These are phyloP conservation scores for Rhodotorula sp. DNA, from an alignment of 1,284 basidiomycete species.

Conservation along the genomic window DNA sequence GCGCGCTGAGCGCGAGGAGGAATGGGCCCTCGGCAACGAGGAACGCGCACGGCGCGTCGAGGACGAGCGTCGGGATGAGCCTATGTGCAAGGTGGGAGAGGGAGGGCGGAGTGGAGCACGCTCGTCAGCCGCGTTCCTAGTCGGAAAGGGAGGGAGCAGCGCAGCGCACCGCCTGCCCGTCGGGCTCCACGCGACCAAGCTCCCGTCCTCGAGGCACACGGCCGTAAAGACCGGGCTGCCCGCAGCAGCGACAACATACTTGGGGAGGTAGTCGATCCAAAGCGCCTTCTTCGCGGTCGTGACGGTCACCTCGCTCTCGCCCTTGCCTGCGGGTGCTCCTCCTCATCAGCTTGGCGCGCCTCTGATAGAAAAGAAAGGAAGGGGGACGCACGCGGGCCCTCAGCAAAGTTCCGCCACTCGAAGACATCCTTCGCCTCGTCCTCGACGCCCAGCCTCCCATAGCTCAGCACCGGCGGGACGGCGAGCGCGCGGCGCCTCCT, in stretches of 20 bases:
- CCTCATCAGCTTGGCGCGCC: conserved; percentile 6
- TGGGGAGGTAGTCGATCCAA: conserved; percentile 85
- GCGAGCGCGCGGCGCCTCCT: conserved; percentile 51
- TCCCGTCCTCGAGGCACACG: conserved; percentile 72
- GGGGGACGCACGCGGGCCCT: conserved; percentile 57
- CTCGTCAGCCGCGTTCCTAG: too few relatives aligned
- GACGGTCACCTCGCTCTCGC: conserved; percentile 68
- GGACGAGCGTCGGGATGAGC: conserved; percentile 68
- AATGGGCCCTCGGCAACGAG: conserved; percentile 65
- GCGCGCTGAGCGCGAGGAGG: conserved; percentile 70
- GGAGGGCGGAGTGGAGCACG: not conserved
- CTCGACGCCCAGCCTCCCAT: conserved; percentile 62
- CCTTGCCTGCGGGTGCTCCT: conserved; percentile 50
- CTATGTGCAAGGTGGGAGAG: conserved; percentile 52
- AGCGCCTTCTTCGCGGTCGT: conserved; percentile 63
- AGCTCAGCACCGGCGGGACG: conserved; percentile 62
- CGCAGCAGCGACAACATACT: conserved; percentile 66
- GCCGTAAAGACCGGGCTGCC: conserved; percentile 71
- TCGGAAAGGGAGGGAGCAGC: not conserved
- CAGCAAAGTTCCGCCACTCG: conserved; percentile 76
- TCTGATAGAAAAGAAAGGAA: not conserved
- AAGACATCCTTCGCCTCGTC: conserved; percentile 65
- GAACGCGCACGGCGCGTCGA: conserved; percentile 70
- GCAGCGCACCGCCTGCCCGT: conserved; percentile 69
- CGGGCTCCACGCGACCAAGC: conserved; percentile 73